Conservation (phyloP, 1,284 basidiomycete species). For the Mycosarcoma maydis region DNA sequence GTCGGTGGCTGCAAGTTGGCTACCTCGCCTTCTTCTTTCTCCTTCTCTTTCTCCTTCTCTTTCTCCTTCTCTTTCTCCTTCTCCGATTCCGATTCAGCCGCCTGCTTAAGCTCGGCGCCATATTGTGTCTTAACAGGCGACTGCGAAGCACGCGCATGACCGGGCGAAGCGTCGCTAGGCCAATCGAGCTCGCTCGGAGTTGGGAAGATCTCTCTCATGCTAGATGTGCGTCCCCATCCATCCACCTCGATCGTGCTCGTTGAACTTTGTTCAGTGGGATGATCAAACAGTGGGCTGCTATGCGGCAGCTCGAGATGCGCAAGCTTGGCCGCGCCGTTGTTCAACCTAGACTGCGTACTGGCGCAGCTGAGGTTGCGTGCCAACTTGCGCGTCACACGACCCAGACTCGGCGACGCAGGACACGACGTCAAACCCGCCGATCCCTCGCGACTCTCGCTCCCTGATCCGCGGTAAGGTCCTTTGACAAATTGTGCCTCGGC, state of each 20-base stretch:
- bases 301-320: conserved; percentile 41
- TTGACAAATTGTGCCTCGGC: conserved; percentile 26
- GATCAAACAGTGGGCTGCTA: conserved; percentile 38
- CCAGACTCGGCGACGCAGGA: conserved; percentile 32
- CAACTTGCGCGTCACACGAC: conserved; percentile 25
- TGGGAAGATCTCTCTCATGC: conserved; percentile 52
- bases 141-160: conserved; percentile 3
- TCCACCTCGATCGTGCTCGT: conserved; percentile 30
- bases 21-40: not conserved
- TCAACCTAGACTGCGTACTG: conserved; percentile 9
- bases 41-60: conserved; percentile 1
- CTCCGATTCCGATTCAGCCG: no score
- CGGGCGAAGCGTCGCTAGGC: conserved; percentile 26
- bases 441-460: conserved; percentile 20
- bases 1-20: conserved; percentile 3
- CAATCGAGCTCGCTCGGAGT: conserved; percentile 48
- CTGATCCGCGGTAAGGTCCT: conserved; percentile 27
- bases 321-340: conserved; percentile 22
- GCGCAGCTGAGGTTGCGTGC: conserved; percentile 27
- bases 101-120: no score
- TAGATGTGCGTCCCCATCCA: conserved; percentile 45
- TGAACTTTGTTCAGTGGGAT: conserved; percentile 27
- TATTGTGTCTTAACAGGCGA: conserved; percentile 4
- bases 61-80: conserved; percentile 1
- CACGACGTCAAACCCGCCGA: conserved; percentile 33